Evolutionary conservation across 2,329 filamentous ascomycete genomes (phyloP).

Genomic region (Diaporthe ampelina): DNA sequence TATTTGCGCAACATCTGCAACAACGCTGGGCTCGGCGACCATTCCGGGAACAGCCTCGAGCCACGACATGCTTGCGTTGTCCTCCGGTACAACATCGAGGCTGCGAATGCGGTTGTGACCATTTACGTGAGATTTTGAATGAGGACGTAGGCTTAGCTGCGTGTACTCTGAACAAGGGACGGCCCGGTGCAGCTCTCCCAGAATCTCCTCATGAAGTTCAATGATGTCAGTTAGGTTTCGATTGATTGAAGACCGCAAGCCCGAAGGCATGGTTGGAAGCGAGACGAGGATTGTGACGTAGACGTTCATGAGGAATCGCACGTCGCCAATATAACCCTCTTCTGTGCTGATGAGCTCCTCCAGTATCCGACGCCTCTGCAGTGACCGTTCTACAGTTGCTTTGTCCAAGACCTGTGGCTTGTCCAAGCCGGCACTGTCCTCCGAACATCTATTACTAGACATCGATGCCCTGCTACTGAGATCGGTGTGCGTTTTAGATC

Average conservation of each 20-base stretch:
- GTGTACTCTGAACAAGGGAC: conserved; percentile 78
- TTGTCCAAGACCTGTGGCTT: conserved; percentile 70
- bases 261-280: conserved; percentile 74
- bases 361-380: conserved; percentile 83
- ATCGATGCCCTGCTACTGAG: conserved; percentile 74
- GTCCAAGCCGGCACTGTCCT: conserved; percentile 75
- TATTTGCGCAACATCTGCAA: conserved; percentile 71
- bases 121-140: conserved; percentile 41
- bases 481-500: conserved; percentile 70
- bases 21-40: conserved; percentile 70
- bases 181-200: conserved; percentile 78
- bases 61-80: conserved; percentile 56
- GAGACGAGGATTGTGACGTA: conserved; percentile 82
- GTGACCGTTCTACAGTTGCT: conserved; percentile 77
- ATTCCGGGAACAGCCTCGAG: conserved; percentile 64
- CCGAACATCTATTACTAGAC: conserved; percentile 71
- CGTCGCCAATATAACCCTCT: conserved; percentile 87
- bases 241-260: conserved; percentile 80
- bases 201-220: conserved; percentile 84
- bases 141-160: conserved; percentile 54
- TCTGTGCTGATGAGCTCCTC: conserved; percentile 91
- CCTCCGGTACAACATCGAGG: conserved; percentile 60
- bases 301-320: conserved; percentile 89
- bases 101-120: conserved; percentile 64
- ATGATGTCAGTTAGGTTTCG: conserved; percentile 85